These are phyloP conservation scores for Chrysanthemum lavandulifolium DNA, from an alignment of 129 eudicot genomes.

Conservation along the genomic window DNA sequence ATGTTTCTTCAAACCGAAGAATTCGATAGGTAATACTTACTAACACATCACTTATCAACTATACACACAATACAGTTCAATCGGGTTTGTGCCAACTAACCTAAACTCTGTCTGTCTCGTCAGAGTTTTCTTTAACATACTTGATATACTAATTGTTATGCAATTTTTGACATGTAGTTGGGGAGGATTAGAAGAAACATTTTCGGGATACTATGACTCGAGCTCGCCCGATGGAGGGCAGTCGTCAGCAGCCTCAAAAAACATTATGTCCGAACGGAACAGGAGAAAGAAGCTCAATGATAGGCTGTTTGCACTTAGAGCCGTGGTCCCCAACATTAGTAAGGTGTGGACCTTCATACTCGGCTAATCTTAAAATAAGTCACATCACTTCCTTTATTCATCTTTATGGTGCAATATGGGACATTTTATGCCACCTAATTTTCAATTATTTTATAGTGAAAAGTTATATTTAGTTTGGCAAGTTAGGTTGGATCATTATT, in stretches of 20 bases:
- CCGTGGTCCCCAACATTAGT: slow-evolving; percentile 88
- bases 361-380: not conserved
- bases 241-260: slow-evolving; percentile 64
- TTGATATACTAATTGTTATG: too few relatives aligned
- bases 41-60: not conserved
- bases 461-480: not conserved
- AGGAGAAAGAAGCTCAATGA: slow-evolving; percentile 87
- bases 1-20: slow-evolving; percentile 62
- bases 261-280: slow-evolving; percentile 84
- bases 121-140: too few relatives aligned
- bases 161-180: slow-evolving; percentile 25
- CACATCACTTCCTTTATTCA: not conserved
- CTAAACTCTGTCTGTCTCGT: too few relatives aligned
- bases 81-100: too few relatives aligned
- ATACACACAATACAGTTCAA: too few relatives aligned
- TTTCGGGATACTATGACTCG: slow-evolving; percentile 71
- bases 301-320: slow-evolving; percentile 82
- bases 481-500: not conserved
- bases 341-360: slow-evolving; percentile 50
- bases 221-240: slow-evolving; percentile 86
- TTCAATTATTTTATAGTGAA: not conserved
- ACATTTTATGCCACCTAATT: not conserved
- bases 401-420: not conserved
- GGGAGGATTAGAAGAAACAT: slow-evolving; percentile 56
- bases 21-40: slow-evolving; percentile 44